A percentile compares a stretch with the other conserved stretches of the same genome.
Conservation (phyloP, 2,329 filamentous ascomycete genomes). For the Aspergillus sp. region DNA sequence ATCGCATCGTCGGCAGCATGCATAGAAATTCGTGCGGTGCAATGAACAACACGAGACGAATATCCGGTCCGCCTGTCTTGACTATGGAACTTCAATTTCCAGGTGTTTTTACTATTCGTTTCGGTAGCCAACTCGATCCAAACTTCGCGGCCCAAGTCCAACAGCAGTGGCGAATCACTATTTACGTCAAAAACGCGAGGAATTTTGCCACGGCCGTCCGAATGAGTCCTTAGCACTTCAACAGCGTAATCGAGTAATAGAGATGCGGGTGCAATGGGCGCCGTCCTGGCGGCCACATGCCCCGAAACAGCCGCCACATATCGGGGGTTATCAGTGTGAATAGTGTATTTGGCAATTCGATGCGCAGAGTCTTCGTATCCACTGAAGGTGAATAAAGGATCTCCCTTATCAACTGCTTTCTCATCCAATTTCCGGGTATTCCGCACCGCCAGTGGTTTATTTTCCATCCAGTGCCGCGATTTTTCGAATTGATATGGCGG, state of each 20-base stretch:
- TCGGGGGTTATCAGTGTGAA: conserved; percentile 15
- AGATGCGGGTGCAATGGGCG: conserved; percentile 19
- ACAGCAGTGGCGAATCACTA: conserved; percentile 18
- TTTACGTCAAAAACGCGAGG: conserved; percentile 15
- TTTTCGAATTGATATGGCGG: conserved; percentile 50
- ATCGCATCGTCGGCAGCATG: background rate
- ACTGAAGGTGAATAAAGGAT: conserved; percentile 6
- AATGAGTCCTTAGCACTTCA: conserved; percentile 16
- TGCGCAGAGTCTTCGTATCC: conserved; percentile 14
- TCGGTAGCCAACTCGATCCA: conserved; percentile 11
- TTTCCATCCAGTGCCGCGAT: conserved; percentile 40
- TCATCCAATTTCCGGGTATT: background rate
- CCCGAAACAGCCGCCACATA: conserved; percentile 16
- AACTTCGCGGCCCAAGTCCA: conserved; percentile 12
- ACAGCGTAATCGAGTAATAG: conserved; percentile 17
- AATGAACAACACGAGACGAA: conserved; percentile 13
- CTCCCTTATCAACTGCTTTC: background rate
- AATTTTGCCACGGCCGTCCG: conserved; percentile 11
- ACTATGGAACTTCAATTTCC: conserved; percentile 14
- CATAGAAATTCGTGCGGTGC: conserved; percentile 12
- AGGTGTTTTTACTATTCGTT: conserved; percentile 3
- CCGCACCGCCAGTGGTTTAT: conserved; percentile 3
- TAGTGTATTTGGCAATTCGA: conserved; percentile 11
- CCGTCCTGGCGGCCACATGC: conserved; percentile 16
- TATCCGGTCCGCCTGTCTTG: background rate